phyloP scores from a whole-genome alignment of 495 filamentous ascomycete genomes.

The Xylaria nigripes region DNA sequence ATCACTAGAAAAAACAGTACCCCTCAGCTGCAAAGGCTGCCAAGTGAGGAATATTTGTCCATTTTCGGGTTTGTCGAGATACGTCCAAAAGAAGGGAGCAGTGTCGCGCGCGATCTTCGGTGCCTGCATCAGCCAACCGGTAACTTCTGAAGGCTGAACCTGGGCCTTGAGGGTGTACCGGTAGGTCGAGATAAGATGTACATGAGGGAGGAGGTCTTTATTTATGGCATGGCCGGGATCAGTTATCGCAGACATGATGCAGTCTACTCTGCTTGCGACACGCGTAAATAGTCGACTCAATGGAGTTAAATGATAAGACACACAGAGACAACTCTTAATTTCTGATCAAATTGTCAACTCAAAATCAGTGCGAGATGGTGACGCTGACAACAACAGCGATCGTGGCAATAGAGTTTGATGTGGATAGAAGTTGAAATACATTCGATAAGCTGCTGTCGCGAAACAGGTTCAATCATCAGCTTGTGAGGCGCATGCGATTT shows the following conservation, averaged over 20 bases:
- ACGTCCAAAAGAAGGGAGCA: conserved; percentile 84
- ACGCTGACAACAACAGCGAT: background rate
- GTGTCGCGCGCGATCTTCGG: conserved; percentile 67
- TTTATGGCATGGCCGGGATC: conserved; percentile 59
- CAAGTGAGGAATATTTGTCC: conserved; percentile 76
- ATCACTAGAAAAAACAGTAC: conserved; percentile 71
- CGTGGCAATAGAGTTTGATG: conserved; percentile 2
- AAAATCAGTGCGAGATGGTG: background rate
- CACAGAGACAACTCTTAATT: conserved; percentile 1
- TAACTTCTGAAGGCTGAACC: conserved; percentile 60
- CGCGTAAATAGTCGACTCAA: background rate
- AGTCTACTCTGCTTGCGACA: conserved; percentile 4
- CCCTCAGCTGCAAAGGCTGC: conserved; percentile 64
- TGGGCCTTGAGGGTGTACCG: conserved; percentile 59
- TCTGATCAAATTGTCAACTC: background rate
- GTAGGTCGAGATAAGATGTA: conserved; percentile 74
- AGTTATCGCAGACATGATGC: conserved; percentile 41
- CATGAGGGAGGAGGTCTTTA: conserved; percentile 64
- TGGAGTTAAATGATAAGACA: background rate
- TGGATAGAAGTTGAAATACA: conserved; percentile 10
- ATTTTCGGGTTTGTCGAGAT: conserved; percentile 71
- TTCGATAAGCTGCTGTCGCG: conserved; percentile 16
- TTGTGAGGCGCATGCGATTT: conserved; percentile 4
- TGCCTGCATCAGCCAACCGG: conserved; percentile 70
- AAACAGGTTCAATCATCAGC: conserved; percentile 10